Evolutionary conservation across 352 stramenopile genomes (phyloP).

Genomic region (Phytophthora crassamura): DNA sequence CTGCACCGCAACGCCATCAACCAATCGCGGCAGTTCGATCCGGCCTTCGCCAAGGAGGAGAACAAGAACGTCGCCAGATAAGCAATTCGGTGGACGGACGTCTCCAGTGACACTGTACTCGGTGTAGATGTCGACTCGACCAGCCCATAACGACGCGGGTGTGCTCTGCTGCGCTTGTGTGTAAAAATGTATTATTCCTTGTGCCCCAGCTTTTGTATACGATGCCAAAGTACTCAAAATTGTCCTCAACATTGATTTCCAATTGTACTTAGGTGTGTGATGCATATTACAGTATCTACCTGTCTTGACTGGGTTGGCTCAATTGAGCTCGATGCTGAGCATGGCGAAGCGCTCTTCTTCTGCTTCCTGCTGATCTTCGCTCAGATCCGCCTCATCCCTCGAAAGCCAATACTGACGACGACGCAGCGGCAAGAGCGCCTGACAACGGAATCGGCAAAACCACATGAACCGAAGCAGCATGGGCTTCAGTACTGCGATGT

Average conservation of each 20-base stretch:
- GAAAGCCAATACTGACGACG: conserved; percentile 24
- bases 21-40: conserved; percentile 68
- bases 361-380: conserved; percentile 22
- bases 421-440: conserved; percentile 8
- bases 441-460: conserved; percentile 18
- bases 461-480: conserved; percentile 25
- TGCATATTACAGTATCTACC: no score
- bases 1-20: conserved; percentile 67
- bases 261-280: no score
- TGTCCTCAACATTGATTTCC: no score
- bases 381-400: conserved; percentile 13
- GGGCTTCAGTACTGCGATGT: conserved; percentile 8
- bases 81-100: conserved; percentile 2
- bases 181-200: conserved; percentile 15
- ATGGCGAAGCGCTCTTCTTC: conserved; percentile 19
- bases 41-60: conserved; percentile 56
- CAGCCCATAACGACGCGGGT: conserved; percentile 4
- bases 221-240: no score
- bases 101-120: not conserved
- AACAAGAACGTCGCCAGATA: conserved; percentile 56
- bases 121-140: not conserved
- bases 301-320: no score
- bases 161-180: not conserved
- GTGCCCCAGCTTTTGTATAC: no score
- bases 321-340: conserved; percentile 21